Evolutionary conservation across 164 flowering plant genomes (phyloP), one percentile per base, ranked within the genome.

Genomic region (Cinnamomum chago): DNA sequence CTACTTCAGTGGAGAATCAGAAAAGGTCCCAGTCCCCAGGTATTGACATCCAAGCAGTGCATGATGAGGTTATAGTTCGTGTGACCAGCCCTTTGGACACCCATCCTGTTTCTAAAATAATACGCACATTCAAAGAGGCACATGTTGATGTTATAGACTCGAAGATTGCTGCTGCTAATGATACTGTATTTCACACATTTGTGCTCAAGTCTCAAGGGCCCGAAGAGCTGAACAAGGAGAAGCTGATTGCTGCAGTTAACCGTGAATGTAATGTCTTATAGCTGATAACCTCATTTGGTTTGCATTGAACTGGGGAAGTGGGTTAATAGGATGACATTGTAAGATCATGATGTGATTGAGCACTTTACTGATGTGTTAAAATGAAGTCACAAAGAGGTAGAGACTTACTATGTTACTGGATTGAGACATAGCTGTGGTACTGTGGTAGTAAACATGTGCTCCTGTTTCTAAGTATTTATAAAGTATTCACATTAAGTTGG

Each of bases 101-200:
- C 0, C 98, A 95, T 68, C 99, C 99, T 3, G 88, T 84, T 20
- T 85, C 90, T 9, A 79, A 89, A 79, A 84, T 92, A 75, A 85
- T 95, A 76, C 86, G 84, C 73, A 92, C 90, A 35, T 84, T 95
- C 67, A 83, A 84, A 75, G 90, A 90, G 30, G 84, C 91, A 25
- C 83, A 87, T 70, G 75, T 87, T 65, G 83, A 60, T 3, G 86
- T 95, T 12, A 65, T 87, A 2, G 97, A 93, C 28, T 91, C 97
- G 0, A 90, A 86, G 67, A 75, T 95, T 23, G 79, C 87, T 6
- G 77, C 86, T 6, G 84, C 81, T 18, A 82, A 78, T 35, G 96
- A 89, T 75, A 87, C 84, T 1, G 89, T 92, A 60, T 84, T 85
- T 51, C 99, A 95, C 72, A 93, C 96, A 18, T 93, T 93, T 51